Evolutionary conservation across 108 stramenopile species (phyloP), one percentile per base, ranked within the genome.

Genomic region (Pseudonitzschia delicatissima): DNA sequence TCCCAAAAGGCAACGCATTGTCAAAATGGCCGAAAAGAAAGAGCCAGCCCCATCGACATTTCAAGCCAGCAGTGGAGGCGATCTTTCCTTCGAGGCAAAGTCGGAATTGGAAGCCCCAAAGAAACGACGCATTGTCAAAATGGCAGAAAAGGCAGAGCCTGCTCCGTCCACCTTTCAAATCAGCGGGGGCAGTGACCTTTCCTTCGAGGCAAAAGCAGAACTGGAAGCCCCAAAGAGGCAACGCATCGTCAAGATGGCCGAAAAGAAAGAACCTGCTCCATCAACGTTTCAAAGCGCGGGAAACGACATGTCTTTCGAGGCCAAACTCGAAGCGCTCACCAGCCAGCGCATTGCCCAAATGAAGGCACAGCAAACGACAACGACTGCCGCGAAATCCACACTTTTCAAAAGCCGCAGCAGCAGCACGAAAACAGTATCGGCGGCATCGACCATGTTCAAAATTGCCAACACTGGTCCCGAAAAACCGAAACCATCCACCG

Each of bases 241-340:
- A 33, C 29, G 32, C 53, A 55, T 55, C 32, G 29, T 55, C 34
- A 27, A 55, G 31, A 55, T 51, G 53, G 31, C 53, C 11, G 53
- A 55, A 33, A 55, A 55, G 5, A 55, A 33, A 55, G 53, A 33
- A 55, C 26, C 31, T 4, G 53, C 53, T 13, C 31, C 53, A 13
- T 55, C 53, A 1, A 55, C 1, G 0, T 55, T 55, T 33, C 47
- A 32, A 27, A 55, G 53, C 32, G 53, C 7, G 7, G 6, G n/a
- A 5, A 33, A 29, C 26, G 53, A 34, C 28, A 55, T 55, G 31
- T 55, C 53, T 3, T 55, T 55, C 32, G 53, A 55, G 32, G 1
- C 40, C 13, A 11, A 42, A 42, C 47, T 48, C 47, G 47, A 48
- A 48, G 20, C 9, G 20, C 47, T 48, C 42, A 48, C 47, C 47